Base-by-base conservation (phyloP, 495 filamentous ascomycete genomes). In the Penicillium cataractarum region DNA sequence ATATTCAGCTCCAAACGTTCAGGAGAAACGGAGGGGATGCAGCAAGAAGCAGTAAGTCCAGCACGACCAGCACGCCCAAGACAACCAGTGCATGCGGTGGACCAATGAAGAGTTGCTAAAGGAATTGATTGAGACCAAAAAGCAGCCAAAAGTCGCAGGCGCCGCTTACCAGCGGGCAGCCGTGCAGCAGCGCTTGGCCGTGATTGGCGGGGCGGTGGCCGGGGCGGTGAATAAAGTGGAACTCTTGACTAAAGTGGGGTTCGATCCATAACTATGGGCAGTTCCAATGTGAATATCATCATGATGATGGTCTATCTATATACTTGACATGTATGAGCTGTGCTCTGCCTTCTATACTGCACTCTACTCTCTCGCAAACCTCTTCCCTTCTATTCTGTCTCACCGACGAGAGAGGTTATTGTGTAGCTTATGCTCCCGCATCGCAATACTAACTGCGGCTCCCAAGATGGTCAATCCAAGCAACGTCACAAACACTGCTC, bases 341-440 rank as follows among this genome's bases (percentile, higher is more conserved):
- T 21, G 2, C 9, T 12, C 13, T n/a, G n/a, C 19, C 9, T 12
- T 46, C 4, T 24, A 24, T 4, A 22, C 21, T 24, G 1, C 24
- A 26, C 12, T 8, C 26, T 29, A 26, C n/a, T n/a, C 44, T n/a
- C 42, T 19, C 24, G 2, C 21, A 19, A 21, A 2, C n/a, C n/a
- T 12, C 42, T 46, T 12, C 7, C 12, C 19, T 12, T 22, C 1
- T 2, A 3, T 12, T 46, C 4, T 12, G 17, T 17, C 19, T 73
- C 62, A 84, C 62, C 78, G 80, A 56, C 80, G 84, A 66, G 88
- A 80, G 33, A 96, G 64, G 60, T 84, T 96, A 21, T 78, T 87
- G 71, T 96, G 89, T 67, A 97, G 68, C 55, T 82, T 87, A 66
- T 96, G 87, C 78, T 97, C 89, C 73, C 83, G 88, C 85, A 97